These are phyloP conservation scores for Gastrodia elata DNA, from an alignment of 106 monocot species.

Conservation along the genomic window DNA sequence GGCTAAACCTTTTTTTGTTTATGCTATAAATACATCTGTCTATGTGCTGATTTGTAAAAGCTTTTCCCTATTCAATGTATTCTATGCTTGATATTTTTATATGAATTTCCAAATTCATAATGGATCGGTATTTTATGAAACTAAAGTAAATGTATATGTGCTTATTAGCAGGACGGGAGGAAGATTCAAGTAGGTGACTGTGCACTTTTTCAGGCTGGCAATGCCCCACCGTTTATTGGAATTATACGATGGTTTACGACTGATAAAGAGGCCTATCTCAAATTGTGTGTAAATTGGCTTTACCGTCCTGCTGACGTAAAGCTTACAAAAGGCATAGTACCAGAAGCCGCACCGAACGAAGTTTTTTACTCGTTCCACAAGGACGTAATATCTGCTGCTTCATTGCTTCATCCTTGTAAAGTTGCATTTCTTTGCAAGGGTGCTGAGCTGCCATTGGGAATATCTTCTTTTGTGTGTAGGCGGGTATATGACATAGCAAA, in stretches of 20 bases:
- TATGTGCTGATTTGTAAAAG: neutral
- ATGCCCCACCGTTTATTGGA: constrained; percentile 89
- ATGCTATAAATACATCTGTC: neutral
- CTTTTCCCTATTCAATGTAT: neutral
- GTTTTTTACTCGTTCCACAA: constrained; percentile 91
- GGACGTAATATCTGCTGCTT: constrained; percentile 75
- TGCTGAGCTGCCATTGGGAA: constrained; percentile 66
- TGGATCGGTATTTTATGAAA: neutral
- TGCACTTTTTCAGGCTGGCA: constrained; percentile 83
- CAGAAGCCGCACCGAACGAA: constrained; percentile 88
- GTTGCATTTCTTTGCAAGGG: constrained; percentile 87
- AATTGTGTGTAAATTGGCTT: constrained; percentile 92
- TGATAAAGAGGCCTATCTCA: constrained; percentile 40
- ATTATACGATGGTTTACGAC: constrained; percentile 66
- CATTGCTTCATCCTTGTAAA: constrained; percentile 93
- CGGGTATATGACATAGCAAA: constrained; percentile 83
- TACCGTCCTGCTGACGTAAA: constrained; percentile 84
- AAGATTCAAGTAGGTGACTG: constrained; percentile 81
- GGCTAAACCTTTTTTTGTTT: neutral
- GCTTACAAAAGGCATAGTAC: constrained; percentile 55
- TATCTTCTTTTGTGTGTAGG: constrained; percentile 84
- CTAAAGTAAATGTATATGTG: neutral
- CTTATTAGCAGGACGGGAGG: constrained; percentile 58
- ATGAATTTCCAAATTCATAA: neutral
- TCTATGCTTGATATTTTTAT: neutral